phyloP scores from a whole-genome alignment of 805 yeast species.

The Yamadazyma philogaea region DNA sequence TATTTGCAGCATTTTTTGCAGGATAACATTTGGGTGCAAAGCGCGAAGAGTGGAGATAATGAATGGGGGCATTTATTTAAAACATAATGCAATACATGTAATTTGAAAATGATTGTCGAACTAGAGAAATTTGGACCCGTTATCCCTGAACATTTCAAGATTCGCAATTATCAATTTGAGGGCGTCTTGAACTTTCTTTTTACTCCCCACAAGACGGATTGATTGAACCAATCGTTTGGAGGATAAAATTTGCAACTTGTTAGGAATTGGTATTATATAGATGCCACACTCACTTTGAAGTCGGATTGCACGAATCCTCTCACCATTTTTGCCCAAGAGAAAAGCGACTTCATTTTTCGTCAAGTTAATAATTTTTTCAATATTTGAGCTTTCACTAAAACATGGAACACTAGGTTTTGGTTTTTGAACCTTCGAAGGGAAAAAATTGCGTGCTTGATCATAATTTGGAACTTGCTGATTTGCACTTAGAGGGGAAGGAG shows the following conservation, averaged over 20 bases:
- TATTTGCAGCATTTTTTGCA: conserved; percentile 6
- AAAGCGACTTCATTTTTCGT: conserved; percentile 21
- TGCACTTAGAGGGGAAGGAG: neutral
- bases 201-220: conserved; percentile 17
- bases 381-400: neutral
- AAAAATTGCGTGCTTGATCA: neutral
- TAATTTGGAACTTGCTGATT: neutral
- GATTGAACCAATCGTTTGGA: conserved; percentile 17
- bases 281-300: conserved; percentile 22
- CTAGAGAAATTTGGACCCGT: neutral
- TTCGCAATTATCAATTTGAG: conserved; percentile 9
- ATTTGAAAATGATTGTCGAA: neutral
- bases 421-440: neutral
- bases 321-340: conserved; percentile 26
- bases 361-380: conserved; percentile 7
- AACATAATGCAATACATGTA: neutral
- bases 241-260: conserved; percentile 7
- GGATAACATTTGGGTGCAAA: conserved; percentile 2
- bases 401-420: neutral
- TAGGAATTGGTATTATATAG: conserved; percentile 18
- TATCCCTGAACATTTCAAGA: conserved; percentile 7
- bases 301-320: conserved; percentile 21
- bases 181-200: conserved; percentile 17
- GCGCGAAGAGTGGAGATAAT: conserved; percentile 1
- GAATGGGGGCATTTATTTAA: neutral